These are phyloP conservation scores for Entelexis paramagnoliae DNA, from an alignment of 1,139 yeast species.

Conservation along the genomic window DNA sequence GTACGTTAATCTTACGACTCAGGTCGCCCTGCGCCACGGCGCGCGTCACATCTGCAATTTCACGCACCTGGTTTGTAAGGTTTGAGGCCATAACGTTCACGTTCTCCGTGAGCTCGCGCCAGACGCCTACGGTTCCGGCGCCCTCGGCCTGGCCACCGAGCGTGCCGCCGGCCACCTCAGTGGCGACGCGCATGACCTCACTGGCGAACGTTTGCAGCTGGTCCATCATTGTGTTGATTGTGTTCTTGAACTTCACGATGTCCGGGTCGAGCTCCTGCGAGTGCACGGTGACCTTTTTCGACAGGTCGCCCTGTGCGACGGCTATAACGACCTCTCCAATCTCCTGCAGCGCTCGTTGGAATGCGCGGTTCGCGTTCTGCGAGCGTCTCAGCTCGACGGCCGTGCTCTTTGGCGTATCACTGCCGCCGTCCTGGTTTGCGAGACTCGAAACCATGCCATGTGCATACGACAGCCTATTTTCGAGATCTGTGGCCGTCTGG, in stretches of 20 bases:
- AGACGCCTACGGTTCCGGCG: conserved; percentile 73
- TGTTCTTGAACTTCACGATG: conserved; percentile 63
- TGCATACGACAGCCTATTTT: conserved; percentile 32
- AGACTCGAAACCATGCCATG: conserved; percentile 32
- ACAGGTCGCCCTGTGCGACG: conserved; percentile 76
- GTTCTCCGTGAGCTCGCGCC: conserved; percentile 76
- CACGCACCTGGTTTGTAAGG: conserved; percentile 73
- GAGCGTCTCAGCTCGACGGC: conserved; percentile 40
- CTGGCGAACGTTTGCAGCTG: conserved; percentile 72
- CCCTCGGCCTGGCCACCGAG: conserved; percentile 82
- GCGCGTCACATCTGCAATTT: conserved; percentile 78
- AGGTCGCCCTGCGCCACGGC: conserved; percentile 76
- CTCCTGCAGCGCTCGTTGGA: conserved; percentile 64
- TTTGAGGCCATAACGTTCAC: conserved; percentile 83
- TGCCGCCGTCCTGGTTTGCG: conserved; percentile 31
- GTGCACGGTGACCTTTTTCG: conserved; percentile 65
- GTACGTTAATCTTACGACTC: conserved; percentile 66
- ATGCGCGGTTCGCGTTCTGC: conserved; percentile 60
- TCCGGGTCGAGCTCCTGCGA: conserved; percentile 61
- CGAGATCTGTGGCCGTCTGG: conserved; percentile 33
- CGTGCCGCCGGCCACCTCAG: conserved; percentile 82
- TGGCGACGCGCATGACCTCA: conserved; percentile 77
- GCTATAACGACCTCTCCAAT: conserved; percentile 75
- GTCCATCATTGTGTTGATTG: conserved; percentile 82
- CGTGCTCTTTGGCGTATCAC: conserved; percentile 11